These are phyloP conservation scores for Collybia mongolica DNA, from an alignment of 768 basidiomycete genomes.

Conservation along the genomic window DNA sequence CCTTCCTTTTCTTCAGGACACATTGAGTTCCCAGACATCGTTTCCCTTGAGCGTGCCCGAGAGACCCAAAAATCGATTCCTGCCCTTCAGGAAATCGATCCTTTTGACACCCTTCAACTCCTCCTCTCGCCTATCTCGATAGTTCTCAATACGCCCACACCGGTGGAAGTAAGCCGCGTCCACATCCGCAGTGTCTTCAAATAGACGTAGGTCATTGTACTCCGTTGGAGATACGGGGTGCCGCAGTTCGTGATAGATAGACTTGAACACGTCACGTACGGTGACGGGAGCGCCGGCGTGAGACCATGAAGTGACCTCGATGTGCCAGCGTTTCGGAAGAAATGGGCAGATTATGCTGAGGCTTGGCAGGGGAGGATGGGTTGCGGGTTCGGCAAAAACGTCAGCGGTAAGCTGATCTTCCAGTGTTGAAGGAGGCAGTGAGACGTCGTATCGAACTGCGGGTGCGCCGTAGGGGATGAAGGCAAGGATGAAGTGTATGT, in stretches of 20 bases:
- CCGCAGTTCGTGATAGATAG: slow-evolving; percentile 47
- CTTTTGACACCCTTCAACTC: slow-evolving; percentile 49
- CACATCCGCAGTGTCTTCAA: slow-evolving; percentile 33
- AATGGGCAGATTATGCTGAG: slow-evolving; percentile 33
- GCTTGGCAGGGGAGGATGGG: slow-evolving; percentile 34
- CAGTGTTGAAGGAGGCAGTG: slow-evolving; percentile 27
- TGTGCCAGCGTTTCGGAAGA: slow-evolving; percentile 23
- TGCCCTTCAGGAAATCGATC: slow-evolving; percentile 52
- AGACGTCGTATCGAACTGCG: slow-evolving; percentile 36
- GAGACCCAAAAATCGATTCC: slow-evolving; percentile 47
- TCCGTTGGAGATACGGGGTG: slow-evolving; percentile 41
- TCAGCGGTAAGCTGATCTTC: slow-evolving; percentile 19
- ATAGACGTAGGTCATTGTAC: slow-evolving; percentile 34
- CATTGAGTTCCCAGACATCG: slow-evolving; percentile 44
- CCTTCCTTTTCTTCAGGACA: slow-evolving; percentile 17
- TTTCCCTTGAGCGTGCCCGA: slow-evolving; percentile 39
- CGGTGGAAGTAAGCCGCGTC: slow-evolving; percentile 45
- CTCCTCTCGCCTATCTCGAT: slow-evolving; percentile 32
- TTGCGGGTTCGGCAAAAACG: slow-evolving; percentile 41
- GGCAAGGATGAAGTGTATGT: slow-evolving; percentile 42
- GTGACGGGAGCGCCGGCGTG: slow-evolving; percentile 31
- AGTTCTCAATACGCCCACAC: slow-evolving; percentile 26
- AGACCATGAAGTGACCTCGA: slow-evolving; percentile 30
- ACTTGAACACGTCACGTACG: slow-evolving; percentile 48
- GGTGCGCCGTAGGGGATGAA: slow-evolving; percentile 31